Conservation (phyloP, 768 basidiomycete species). For the Lentinus tigrinus region DNA sequence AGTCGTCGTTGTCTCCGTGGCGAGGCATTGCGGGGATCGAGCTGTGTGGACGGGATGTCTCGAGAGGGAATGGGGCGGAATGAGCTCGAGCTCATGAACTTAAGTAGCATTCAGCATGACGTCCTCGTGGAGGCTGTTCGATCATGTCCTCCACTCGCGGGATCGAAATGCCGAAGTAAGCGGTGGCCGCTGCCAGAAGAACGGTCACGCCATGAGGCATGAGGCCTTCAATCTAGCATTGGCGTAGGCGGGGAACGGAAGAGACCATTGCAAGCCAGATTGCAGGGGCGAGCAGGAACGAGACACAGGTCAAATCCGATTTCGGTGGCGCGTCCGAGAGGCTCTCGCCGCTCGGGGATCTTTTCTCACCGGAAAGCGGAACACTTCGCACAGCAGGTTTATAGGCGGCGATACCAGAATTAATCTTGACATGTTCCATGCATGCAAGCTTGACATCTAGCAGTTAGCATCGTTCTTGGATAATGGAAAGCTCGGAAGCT, state of each 20-base stretch:
- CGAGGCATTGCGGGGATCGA: neutral
- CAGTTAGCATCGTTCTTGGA: no score
- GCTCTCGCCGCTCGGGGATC: neutral
- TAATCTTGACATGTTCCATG: no score
- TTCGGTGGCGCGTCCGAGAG: neutral
- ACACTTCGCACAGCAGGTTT: neutral
- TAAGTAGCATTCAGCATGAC: neutral
- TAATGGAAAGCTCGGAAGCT: no score
- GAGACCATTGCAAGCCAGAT: neutral
- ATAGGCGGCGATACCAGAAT: neutral
- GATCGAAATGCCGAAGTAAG: neutral
- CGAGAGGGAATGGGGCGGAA: neutral
- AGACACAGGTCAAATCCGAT: neutral
- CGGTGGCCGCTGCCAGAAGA: neutral
- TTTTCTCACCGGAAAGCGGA: neutral
- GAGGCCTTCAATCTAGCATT: neutral
- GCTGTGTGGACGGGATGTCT: neutral
- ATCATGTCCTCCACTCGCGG: neutral
- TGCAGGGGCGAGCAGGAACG: neutral
- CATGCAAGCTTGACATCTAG: no score
- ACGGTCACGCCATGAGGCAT: neutral
- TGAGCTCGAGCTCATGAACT: neutral
- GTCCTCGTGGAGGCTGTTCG: neutral
- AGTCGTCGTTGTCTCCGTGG: neutral
- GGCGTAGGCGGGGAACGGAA: neutral